Conservation (phyloP, 2,329 filamentous ascomycete species). For the Chaetothyriales sp. region DNA sequence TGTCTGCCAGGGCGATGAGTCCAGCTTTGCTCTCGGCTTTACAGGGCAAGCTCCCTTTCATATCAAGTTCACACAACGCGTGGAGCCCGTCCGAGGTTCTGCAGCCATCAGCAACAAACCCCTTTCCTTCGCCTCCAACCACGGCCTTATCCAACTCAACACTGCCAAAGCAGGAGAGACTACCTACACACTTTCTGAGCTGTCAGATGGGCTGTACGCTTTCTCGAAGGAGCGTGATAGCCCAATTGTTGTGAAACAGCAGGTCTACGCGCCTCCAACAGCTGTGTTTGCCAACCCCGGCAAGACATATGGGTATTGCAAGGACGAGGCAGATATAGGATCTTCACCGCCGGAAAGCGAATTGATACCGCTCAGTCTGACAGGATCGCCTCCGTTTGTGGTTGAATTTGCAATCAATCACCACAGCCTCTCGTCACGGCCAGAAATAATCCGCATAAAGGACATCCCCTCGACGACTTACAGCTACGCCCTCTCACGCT, state of each 20-base stretch:
- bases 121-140: slow-evolving; percentile 60
- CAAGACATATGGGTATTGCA: slow-evolving; percentile 90
- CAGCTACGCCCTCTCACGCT: slow-evolving; percentile 69
- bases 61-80: slow-evolving; percentile 64
- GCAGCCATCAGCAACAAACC: slow-evolving; percentile 48
- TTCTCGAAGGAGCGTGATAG: slow-evolving; percentile 50
- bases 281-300: slow-evolving; percentile 73
- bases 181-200: slow-evolving; percentile 67
- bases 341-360: slow-evolving; percentile 58
- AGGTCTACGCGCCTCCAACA: slow-evolving; percentile 66
- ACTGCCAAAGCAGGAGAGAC: slow-evolving; percentile 70
- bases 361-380: slow-evolving; percentile 70
- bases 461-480: slow-evolving; percentile 62
- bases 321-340: slow-evolving; percentile 34
- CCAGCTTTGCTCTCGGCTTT: slow-evolving; percentile 68
- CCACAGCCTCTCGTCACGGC: slow-evolving; percentile 54
- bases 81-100: slow-evolving; percentile 52
- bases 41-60: slow-evolving; percentile 70
- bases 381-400: slow-evolving; percentile 72
- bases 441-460: slow-evolving; percentile 67
- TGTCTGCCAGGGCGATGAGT: slow-evolving; percentile 88
- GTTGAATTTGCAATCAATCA: slow-evolving; percentile 90
- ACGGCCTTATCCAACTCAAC: slow-evolving; percentile 70
- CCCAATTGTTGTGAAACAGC: slow-evolving; percentile 60
- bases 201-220: slow-evolving; percentile 77